These are phyloP conservation scores for Akanthomyces dipterigenus DNA, from an alignment of 2,329 filamentous ascomycete genomes.

Conservation along the genomic window DNA sequence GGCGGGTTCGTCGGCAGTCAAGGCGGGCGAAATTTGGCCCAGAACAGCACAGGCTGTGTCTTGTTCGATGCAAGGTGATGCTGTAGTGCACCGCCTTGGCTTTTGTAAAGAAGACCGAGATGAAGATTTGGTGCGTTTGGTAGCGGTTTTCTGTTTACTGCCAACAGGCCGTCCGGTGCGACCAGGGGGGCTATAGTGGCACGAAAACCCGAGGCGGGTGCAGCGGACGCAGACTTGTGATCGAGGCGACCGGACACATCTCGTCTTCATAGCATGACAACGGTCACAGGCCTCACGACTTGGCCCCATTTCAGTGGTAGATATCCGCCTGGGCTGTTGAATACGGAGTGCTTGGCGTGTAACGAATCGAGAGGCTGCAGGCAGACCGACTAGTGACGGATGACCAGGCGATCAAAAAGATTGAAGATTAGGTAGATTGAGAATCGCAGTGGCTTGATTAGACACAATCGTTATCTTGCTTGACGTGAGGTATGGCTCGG, in stretches of 20 bases:
- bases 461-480: neutral
- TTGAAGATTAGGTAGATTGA: neutral
- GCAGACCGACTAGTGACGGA: neutral
- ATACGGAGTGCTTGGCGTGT: neutral
- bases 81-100: neutral
- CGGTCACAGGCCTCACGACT: constrained; percentile 12
- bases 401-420: neutral
- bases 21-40: neutral
- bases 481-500: neutral
- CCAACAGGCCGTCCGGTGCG: constrained; percentile 10
- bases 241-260: constrained; percentile 4
- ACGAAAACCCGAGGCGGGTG: constrained; percentile 3
- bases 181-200: constrained; percentile 11
- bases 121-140: neutral
- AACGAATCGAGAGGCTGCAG: neutral
- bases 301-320: constrained; percentile 3
- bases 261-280: constrained; percentile 12
- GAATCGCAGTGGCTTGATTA: neutral
- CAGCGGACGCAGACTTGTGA: constrained; percentile 11
- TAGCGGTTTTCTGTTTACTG: neutral
- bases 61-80: neutral
- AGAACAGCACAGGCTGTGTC: neutral
- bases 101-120: neutral
- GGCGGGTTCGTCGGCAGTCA: neutral
- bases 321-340: neutral